Evolutionary conservation across 371 early-diverging fungal species (phyloP).

Genomic region (Zopfochytrium polystomum): DNA sequence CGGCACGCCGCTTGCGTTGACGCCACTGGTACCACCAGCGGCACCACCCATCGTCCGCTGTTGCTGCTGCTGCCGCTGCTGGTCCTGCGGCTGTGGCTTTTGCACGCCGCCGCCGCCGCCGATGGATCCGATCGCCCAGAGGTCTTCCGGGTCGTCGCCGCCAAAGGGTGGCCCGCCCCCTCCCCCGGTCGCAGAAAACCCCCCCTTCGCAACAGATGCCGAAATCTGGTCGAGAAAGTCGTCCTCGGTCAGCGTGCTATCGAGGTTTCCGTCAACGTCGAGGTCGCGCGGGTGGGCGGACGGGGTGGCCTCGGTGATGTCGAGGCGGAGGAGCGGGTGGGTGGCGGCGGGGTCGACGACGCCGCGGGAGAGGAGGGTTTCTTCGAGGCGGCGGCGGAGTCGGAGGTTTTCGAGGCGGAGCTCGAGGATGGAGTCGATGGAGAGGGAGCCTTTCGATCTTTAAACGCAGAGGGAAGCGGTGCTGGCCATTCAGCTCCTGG

Average conservation of each 20-base stretch:
- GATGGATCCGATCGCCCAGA: too few relatives aligned
- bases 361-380: constrained; percentile 20
- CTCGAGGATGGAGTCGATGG: constrained; percentile 35
- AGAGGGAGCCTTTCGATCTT: constrained; percentile 11
- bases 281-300: constrained; percentile 9
- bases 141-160: too few relatives aligned
- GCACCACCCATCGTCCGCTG: too few relatives aligned
- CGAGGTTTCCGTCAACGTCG: constrained; percentile 7
- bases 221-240: not conserved
- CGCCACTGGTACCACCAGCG: too few relatives aligned
- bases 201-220: not conserved
- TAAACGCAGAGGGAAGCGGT: not conserved
- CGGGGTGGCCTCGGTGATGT: constrained; percentile 5
- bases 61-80: too few relatives aligned
- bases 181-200: too few relatives aligned
- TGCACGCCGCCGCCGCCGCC: too few relatives aligned
- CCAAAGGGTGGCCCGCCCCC: too few relatives aligned
- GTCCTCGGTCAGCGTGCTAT: not conserved
- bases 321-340: constrained; percentile 27
- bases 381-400: constrained; percentile 23
- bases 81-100: too few relatives aligned
- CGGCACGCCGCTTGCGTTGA: too few relatives aligned
- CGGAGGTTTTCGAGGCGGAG: constrained; percentile 33
- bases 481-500: not conserved
- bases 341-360: constrained; percentile 18